Evolutionary conservation across 1,139 yeast species (phyloP), one percentile per base, ranked within the genome.

Genomic region (Saccharomyces hybrid): DNA sequence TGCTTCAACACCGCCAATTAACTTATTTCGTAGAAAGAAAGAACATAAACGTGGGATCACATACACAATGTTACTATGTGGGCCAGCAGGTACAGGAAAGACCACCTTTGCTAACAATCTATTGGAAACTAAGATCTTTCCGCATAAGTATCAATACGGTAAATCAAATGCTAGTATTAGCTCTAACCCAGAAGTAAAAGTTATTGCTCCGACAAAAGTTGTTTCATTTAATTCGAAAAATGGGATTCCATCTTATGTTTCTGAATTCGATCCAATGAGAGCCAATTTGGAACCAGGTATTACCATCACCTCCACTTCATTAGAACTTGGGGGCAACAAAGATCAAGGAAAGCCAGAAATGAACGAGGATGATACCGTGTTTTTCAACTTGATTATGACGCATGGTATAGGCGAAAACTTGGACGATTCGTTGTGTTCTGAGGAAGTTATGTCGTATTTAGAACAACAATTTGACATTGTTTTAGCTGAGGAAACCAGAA

Each of bases 391-490:
- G 53, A 78, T 86, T 57, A 90, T 85, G 65, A 82, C 93, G 0
- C 88, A 89, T n/a, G 93, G 93, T 0, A 83, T 84, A 66, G 91
- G 90, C 19, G 87, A 83, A 57, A 83, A 84, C 61, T 70, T 85
- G 60, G 84, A 85, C 67, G 84, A 85, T 63, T 81, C 80, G 49
- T 58, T 75, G 57, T 79, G 89, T 68, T 86, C 88, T 66, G 77
- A 76, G 41, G 86, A 86, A 60, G 84, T 93, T 57, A 83, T 84
- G 54, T 81, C 80, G 57, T 91, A 84, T 69, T 75, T 93, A 61
- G 93, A 88, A 67, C 88, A 84, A 67, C 97, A 91, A 70, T 91
- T 88, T 70, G 91, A 86, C 68, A 79, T 80, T 59, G 88, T 85
- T 5, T 75, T 86, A 58, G 86, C 88, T 5, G 95, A 86, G 67